Percentiles rank a stretch among this genome's conserved stretches.
Conservation (phyloP, 2,329 filamentous ascomycete species). For the Orbilia blumenaviensis region DNA sequence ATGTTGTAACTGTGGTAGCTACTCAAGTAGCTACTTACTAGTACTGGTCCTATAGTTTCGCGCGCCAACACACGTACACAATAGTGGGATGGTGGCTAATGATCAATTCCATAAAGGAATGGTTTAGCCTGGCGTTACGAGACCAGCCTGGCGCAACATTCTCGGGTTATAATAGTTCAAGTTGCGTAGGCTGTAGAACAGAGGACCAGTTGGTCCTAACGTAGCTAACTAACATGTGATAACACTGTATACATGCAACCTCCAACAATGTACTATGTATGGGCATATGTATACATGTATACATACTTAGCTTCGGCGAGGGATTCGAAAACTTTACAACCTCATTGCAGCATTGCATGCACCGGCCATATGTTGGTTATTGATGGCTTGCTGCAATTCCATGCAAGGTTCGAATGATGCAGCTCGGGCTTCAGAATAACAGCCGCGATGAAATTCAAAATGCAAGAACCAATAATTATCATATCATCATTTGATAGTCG, state of each 20-base stretch:
- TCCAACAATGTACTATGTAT: not conserved
- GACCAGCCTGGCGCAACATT: conserved; percentile 42
- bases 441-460: conserved; percentile 33
- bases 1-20: not conserved
- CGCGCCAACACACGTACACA: not conserved
- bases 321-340: conserved; percentile 3
- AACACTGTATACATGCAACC: conserved; percentile 10
- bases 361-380: conserved; percentile 5
- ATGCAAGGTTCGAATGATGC: conserved; percentile 40
- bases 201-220: conserved; percentile 5
- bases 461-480: not conserved
- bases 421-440: conserved; percentile 18
- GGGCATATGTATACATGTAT: not conserved
- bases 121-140: too few species aligned
- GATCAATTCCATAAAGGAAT: not conserved
- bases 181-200: conserved; percentile 33
- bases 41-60: too few species aligned
- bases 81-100: not conserved
- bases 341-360: conserved; percentile 20
- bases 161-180: not conserved
- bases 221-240: too few species aligned
- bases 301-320: conserved; percentile 23
- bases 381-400: conserved; percentile 21
- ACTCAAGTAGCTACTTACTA: too few species aligned
- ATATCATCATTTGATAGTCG: conserved; percentile 45